Conservation (phyloP, 148 eudicot species). For the Camellia lanceoleosa region DNA sequence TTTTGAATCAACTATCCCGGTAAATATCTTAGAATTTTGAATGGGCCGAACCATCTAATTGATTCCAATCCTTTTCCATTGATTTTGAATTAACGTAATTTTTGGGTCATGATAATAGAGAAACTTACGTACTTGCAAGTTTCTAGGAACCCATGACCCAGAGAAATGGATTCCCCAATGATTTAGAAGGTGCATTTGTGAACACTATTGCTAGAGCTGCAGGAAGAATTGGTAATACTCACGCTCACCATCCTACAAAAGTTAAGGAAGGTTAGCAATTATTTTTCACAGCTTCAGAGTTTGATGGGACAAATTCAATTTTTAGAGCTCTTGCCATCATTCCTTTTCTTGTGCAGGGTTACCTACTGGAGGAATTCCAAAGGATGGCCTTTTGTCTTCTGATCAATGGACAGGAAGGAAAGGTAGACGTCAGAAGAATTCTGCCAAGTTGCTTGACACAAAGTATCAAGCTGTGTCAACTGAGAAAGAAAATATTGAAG, state of each 20-base stretch:
- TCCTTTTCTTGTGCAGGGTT: conserved; percentile 39
- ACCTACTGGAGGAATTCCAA: conserved; percentile 33
- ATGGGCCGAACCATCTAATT: no score
- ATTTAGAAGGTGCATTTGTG: conserved; percentile 25
- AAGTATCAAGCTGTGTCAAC: conserved; percentile 33
- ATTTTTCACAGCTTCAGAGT: background rate
- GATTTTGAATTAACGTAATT: background rate
- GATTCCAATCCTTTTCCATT: no score
- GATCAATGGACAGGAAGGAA: conserved; percentile 57
- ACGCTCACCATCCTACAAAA: conserved; percentile 12
- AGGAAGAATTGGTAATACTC: conserved; percentile 19
- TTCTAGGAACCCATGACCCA: conserved; percentile 37
- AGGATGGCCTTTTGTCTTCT: conserved; percentile 36
- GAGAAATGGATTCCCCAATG: conserved; percentile 34
- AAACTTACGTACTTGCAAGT: conserved; percentile 10
- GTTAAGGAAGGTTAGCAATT: conserved; percentile 27
- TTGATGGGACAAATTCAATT: conserved; percentile 4
- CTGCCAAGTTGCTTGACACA: conserved; percentile 44
- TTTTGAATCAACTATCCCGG: conserved; percentile 5
- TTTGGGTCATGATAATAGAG: background rate
- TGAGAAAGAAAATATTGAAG: conserved; percentile 44
- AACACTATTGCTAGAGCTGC: conserved; percentile 26
- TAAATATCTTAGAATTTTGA: background rate
- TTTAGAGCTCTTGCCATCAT: background rate
- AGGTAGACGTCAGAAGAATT: conserved; percentile 56